phyloP scores from a whole-genome alignment of 176 grass and related monocot species.

The bread wheat (Triticum aestivum) region IWGSC_CS_RefSeq_v2.1 NC_057801.1:131651660-131652159 shows the following conservation, averaged over 20 bases:
- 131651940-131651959: not conserved
- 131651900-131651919: not conserved
- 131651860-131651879: conserved; percentile 64
- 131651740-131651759: conserved; percentile 54
- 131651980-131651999: conserved; percentile 43
- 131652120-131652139: conserved; percentile 59
- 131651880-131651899: conserved; percentile 67
- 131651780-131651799: conserved; percentile 60
- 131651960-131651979: not conserved
- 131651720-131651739: conserved; percentile 47
- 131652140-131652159: conserved; percentile 61
- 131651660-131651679: conserved; percentile 67
- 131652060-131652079: conserved; percentile 72
- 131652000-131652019: conserved; percentile 63
- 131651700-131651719: conserved; percentile 47
- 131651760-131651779: conserved; percentile 47
- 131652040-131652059: conserved; percentile 59
- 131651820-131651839: conserved; percentile 71
- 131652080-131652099: conserved; percentile 48
- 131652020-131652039: conserved; percentile 68
- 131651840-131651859: conserved; percentile 68
- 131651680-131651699: conserved; percentile 55
- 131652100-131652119: conserved; percentile 37
- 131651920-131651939: not conserved
- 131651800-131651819: conserved; percentile 65